phyloP scores from a whole-genome alignment of 2,329 filamentous ascomycete species.

The Periconia sp. region DNA sequence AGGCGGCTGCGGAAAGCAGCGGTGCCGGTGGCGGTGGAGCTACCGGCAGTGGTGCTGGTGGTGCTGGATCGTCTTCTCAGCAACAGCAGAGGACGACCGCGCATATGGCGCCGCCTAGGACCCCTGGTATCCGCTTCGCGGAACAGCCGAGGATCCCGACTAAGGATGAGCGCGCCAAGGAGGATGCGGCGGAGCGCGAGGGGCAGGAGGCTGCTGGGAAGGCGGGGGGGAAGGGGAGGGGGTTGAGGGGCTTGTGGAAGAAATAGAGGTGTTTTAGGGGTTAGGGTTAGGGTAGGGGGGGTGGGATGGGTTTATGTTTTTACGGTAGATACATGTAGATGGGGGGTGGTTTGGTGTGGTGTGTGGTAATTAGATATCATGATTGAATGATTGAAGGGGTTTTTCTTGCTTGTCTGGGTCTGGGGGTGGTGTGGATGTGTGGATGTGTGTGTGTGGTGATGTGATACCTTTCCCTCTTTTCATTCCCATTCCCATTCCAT shows the following conservation, averaged over 20 bases:
- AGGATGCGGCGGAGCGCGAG: conserved; percentile 27
- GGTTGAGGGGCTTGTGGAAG: conserved; percentile 3
- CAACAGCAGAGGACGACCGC: conserved; percentile 1
- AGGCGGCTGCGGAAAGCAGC: background rate
- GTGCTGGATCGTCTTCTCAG: background rate
- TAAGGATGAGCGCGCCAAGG: conserved; percentile 34
- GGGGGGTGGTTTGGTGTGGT: no score
- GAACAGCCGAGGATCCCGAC: conserved; percentile 47
- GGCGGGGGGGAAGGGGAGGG: conserved; percentile 8
- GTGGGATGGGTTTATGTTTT: no score
- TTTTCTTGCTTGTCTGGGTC: no score
- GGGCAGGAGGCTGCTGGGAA: conserved; percentile 1
- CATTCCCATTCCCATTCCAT: no score
- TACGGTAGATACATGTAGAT: no score
- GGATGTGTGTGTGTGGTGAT: background rate
- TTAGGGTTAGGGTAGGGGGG: no score
- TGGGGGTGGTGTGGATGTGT: background rate
- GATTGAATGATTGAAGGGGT: no score
- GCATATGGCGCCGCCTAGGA: conserved; percentile 22
- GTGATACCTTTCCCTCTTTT: background rate
- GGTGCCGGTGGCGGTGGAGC: background rate
- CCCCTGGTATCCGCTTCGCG: conserved; percentile 64
- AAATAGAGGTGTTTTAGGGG: conserved; percentile 1
- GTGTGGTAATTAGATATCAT: no score
- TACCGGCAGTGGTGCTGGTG: background rate